phyloP scores from a whole-genome alignment of 768 basidiomycete species.

The Kwoniella newhampshirensis region DNA sequence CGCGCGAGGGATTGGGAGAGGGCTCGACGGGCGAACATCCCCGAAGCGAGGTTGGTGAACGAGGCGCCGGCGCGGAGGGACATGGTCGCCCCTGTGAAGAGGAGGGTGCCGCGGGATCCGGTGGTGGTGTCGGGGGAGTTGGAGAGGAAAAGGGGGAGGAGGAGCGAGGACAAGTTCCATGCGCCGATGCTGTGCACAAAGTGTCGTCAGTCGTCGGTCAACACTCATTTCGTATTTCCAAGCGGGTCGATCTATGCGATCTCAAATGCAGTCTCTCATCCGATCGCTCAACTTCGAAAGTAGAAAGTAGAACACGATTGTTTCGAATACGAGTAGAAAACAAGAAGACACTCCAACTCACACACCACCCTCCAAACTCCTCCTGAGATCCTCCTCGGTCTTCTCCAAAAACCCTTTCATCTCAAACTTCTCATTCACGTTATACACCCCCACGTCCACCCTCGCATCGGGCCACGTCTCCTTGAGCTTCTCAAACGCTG shows the following conservation, averaged over 20 bases:
- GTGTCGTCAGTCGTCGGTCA: no score
- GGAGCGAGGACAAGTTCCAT: conserved; percentile 39
- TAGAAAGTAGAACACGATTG: no score
- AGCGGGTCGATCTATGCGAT: no score
- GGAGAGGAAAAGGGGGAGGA: conserved; percentile 29
- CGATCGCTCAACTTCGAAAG: no score
- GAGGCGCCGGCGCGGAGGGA: conserved; percentile 32
- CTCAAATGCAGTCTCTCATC: no score
- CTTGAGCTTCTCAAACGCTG: conserved; percentile 35
- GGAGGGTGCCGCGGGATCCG: conserved; percentile 27
- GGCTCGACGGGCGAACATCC: conserved; percentile 40
- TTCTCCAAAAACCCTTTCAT: conserved; percentile 39
- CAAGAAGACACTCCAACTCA: conserved; percentile 30
- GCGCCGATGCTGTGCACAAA: conserved; percentile 28
- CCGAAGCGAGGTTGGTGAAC: conserved; percentile 36
- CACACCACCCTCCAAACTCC: conserved; percentile 30
- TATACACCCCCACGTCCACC: conserved; percentile 46
- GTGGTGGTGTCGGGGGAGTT: conserved; percentile 12
- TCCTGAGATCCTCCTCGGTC: conserved; percentile 32
- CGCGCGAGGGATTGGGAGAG: conserved; percentile 47
- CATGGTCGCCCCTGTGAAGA: conserved; percentile 50
- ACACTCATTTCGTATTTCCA: no score
- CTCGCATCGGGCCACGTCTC: conserved; percentile 36
- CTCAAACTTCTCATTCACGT: conserved; percentile 32
- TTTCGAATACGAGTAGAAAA: no score